A percentile compares a stretch with the other conserved stretches of the same genome.
Conservation (phyloP, 2,329 filamentous ascomycete genomes). For the Sporothrix phasma region DNA sequence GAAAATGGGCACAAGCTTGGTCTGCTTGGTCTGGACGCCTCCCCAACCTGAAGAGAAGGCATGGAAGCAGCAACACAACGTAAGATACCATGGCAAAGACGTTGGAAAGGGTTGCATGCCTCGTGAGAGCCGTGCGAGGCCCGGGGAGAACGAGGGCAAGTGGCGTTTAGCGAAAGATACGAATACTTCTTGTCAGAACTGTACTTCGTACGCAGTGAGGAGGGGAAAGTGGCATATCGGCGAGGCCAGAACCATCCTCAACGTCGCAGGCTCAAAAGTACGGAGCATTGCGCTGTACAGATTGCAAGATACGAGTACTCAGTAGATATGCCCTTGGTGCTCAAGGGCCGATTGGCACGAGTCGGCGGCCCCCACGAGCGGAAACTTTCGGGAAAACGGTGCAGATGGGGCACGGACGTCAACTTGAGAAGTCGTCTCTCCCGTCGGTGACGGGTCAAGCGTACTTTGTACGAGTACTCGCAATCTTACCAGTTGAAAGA, state of each 20-base stretch:
- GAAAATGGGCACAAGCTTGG: background rate
- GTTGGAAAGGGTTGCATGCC: background rate
- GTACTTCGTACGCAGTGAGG: background rate
- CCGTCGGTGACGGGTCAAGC: too few species aligned
- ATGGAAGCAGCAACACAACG: background rate
- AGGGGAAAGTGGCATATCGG: background rate
- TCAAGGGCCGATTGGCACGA: too few species aligned
- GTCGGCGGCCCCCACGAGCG: conserved; percentile 12
- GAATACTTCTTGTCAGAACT: background rate
- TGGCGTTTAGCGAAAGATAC: background rate
- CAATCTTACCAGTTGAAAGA: too few species aligned
- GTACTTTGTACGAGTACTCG: too few species aligned
- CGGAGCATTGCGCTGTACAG: too few species aligned
- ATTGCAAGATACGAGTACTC: too few species aligned
- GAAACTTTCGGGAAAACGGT: conserved; percentile 9
- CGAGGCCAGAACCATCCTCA: background rate
- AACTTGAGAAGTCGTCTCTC: too few species aligned
- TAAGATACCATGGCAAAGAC: background rate
- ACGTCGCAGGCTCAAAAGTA: too few species aligned
- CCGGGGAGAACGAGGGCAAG: background rate
- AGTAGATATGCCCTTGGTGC: too few species aligned
- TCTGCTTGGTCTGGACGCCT: background rate
- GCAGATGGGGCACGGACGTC: conserved; percentile 2
- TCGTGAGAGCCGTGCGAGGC: background rate
- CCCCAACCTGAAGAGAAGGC: background rate